A percentile compares a stretch with the other conserved stretches of the same genome.
These are phyloP conservation scores for Albifimbria verrucaria DNA, from an alignment of 2,329 filamentous ascomycete genomes.

Conservation along the genomic window DNA sequence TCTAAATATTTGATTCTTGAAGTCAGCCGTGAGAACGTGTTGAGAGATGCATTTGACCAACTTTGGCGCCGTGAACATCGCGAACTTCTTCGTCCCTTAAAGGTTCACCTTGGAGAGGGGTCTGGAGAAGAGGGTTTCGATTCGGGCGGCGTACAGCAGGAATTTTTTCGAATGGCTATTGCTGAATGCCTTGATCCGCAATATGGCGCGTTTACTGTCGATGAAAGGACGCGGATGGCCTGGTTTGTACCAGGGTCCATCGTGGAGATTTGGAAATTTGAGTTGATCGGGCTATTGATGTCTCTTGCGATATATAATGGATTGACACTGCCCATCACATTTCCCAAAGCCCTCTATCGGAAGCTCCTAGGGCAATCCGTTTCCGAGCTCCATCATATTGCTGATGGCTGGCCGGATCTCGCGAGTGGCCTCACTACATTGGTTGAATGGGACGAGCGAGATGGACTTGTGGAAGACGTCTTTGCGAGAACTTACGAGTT, in stretches of 20 bases:
- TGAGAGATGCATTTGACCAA: slow-evolving; percentile 78
- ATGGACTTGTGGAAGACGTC: slow-evolving; percentile 76
- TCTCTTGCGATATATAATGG: slow-evolving; percentile 92
- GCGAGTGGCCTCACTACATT: slow-evolving; percentile 70
- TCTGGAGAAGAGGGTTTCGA: slow-evolving; percentile 86
- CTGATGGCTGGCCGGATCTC: slow-evolving; percentile 83
- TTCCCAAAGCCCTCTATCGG: slow-evolving; percentile 80
- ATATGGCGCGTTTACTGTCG: slow-evolving; percentile 77
- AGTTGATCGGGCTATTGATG: slow-evolving; percentile 82
- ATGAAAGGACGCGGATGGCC: slow-evolving; percentile 70
- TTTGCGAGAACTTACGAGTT: slow-evolving; percentile 88
- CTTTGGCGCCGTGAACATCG: slow-evolving; percentile 82
- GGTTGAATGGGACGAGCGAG: slow-evolving; percentile 69
- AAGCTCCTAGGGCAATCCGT: slow-evolving; percentile 70
- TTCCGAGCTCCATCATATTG: slow-evolving; percentile 70
- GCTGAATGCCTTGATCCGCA: slow-evolving; percentile 74
- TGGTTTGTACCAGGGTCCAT: slow-evolving; percentile 85
- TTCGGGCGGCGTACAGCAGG: slow-evolving; percentile 92
- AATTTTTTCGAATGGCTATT: slow-evolving; percentile 87
- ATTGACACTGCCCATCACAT: slow-evolving; percentile 83
- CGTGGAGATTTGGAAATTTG: slow-evolving; percentile 85
- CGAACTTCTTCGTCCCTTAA: slow-evolving; percentile 80
- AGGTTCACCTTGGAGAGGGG: slow-evolving; percentile 81
- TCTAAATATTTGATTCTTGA: slow-evolving; percentile 69
- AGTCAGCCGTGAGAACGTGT: slow-evolving; percentile 63